A percentile compares a stretch with the other conserved stretches of the same genome.
These are phyloP conservation scores for Novymonas esmeraldas DNA, from an alignment of 208 protist species.

Conservation along the genomic window DNA sequence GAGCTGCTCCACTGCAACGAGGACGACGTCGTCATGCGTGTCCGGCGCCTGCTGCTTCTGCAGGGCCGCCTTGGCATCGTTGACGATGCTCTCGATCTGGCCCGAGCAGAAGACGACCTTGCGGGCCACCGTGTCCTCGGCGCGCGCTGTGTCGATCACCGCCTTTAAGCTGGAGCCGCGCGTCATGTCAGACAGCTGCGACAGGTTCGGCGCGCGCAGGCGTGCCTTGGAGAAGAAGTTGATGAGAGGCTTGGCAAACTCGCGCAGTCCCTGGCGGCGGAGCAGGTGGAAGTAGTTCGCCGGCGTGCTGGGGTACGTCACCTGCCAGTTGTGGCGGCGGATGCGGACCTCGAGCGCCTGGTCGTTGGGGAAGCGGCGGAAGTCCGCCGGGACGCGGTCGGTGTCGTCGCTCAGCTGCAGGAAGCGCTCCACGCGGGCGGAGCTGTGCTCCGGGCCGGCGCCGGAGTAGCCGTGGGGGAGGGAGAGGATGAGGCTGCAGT, in stretches of 20 bases:
- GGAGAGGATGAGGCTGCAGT: slow-evolving; percentile 94
- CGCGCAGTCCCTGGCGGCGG: slow-evolving; percentile 95
- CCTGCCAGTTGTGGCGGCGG: slow-evolving; percentile 88
- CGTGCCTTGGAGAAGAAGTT: slow-evolving; percentile 94
- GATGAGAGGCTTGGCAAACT: slow-evolving; percentile 98
- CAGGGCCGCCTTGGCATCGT: slow-evolving; percentile 62
- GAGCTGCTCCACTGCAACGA: slow-evolving; percentile 96
- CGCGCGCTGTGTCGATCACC: slow-evolving; percentile 27
- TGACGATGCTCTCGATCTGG: slow-evolving; percentile 98
- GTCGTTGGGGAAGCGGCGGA: slow-evolving; percentile 63
- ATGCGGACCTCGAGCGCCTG: slow-evolving; percentile 80
- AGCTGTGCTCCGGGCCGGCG: slow-evolving; percentile 97
- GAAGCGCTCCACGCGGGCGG: slow-evolving; percentile 97
- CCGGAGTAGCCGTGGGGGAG: slow-evolving; percentile 99
- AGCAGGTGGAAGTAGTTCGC: slow-evolving; percentile 99
- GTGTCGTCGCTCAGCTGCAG: slow-evolving; percentile 96
- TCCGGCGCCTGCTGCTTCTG: slow-evolving; percentile 50
- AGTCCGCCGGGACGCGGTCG: slow-evolving; percentile 73
- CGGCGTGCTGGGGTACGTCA: slow-evolving; percentile 97
- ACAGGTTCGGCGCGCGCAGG: slow-evolving; percentile 92
- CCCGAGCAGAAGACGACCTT: slow-evolving; percentile 97
- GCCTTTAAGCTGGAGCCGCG: slow-evolving; percentile 66
- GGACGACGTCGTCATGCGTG: slow-evolving; percentile 84
- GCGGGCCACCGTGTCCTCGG: slow-evolving; percentile 60
- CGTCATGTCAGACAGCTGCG: slow-evolving; percentile 74